These are phyloP conservation scores for Carex pumila DNA, from an alignment of 176 grass and related monocot genomes.

Conservation along the genomic window DNA sequence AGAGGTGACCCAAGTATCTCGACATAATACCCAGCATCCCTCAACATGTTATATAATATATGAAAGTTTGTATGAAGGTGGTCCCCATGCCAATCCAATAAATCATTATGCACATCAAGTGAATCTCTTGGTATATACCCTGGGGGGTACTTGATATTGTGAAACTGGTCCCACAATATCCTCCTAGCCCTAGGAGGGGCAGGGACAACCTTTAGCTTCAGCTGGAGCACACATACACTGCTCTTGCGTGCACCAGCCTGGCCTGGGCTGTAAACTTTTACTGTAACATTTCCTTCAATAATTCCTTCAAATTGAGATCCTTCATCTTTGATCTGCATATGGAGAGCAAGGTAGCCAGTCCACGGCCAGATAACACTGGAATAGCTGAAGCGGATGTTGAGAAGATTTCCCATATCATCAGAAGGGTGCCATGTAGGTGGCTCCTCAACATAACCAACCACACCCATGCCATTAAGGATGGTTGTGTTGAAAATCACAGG, in stretches of 20 bases:
- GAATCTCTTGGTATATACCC: constrained; percentile 98
- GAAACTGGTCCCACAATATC: constrained; percentile 97
- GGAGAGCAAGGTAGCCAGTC: constrained; percentile 84
- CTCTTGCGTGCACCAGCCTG: constrained; percentile 48
- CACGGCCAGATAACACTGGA: constrained; percentile 96
- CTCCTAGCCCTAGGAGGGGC: constrained; percentile 77
- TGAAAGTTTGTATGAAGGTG: constrained; percentile 97
- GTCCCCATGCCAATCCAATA: constrained; percentile 99
- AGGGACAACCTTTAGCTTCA: constrained; percentile 79
- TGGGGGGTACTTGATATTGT: constrained; percentile 96
- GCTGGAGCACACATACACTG: constrained; percentile 60
- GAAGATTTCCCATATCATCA: constrained; percentile 78
- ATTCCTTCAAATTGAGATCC: constrained; percentile 66
- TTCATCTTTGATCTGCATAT: constrained; percentile 95
- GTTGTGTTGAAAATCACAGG: constrained; percentile 94
- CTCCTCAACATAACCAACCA: constrained; percentile 78
- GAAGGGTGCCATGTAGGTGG: constrained; percentile 73
- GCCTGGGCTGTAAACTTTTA: constrained; percentile 60
- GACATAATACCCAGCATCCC: constrained; percentile 87
- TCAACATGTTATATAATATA: constrained; percentile 95
- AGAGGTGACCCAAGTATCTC: constrained; percentile 87
- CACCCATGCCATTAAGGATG: constrained; percentile 93
- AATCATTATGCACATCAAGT: constrained; percentile 93
- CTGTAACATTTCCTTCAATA: constrained; percentile 79
- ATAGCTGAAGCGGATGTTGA: constrained; percentile 84